A percentile compares a stretch with the other conserved stretches of the same genome.
These are phyloP conservation scores for Vaccinium corymbosum DNA, from an alignment of 148 eudicot genomes.

Conservation along the genomic window DNA sequence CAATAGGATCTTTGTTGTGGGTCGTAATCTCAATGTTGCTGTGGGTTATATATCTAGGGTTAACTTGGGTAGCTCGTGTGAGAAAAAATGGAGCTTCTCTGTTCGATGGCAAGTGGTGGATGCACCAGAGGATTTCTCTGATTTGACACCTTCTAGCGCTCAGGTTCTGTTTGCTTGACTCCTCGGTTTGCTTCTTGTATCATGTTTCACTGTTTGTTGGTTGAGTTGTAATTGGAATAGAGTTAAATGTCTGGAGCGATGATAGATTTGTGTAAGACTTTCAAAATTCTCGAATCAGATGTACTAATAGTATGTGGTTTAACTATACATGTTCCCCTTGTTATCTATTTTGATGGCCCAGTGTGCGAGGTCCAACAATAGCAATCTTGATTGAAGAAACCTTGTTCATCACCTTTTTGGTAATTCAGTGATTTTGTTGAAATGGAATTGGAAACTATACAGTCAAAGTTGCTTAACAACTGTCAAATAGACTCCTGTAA, in stretches of 20 bases:
- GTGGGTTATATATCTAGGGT: slow-evolving; percentile 56
- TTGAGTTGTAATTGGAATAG: background rate
- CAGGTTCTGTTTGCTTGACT: slow-evolving; percentile 77
- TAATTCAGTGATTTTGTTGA: background rate
- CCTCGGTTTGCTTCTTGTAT: background rate
- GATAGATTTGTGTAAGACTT: slow-evolving; percentile 14
- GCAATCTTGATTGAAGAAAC: background rate
- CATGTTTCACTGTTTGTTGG: background rate
- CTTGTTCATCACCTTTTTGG: background rate
- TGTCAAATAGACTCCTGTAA: background rate
- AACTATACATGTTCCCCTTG: background rate
- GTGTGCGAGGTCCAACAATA: background rate
- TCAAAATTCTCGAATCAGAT: slow-evolving; percentile 9
- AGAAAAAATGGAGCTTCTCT: slow-evolving; percentile 44
- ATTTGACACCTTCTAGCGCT: slow-evolving; percentile 76
- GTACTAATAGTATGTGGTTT: background rate
- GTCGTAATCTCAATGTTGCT: slow-evolving; percentile 78
- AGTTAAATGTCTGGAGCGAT: background rate
- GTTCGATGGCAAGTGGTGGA: slow-evolving; percentile 72
- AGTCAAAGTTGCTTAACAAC: background rate
- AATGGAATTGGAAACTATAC: background rate
- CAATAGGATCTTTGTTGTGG: slow-evolving; percentile 66
- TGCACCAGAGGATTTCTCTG: slow-evolving; percentile 51
- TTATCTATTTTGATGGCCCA: background rate
- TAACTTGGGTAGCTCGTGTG: slow-evolving; percentile 12